Evolutionary conservation across 495 filamentous ascomycete species (phyloP).

Genomic region (Penicillium atrosanguineum): DNA sequence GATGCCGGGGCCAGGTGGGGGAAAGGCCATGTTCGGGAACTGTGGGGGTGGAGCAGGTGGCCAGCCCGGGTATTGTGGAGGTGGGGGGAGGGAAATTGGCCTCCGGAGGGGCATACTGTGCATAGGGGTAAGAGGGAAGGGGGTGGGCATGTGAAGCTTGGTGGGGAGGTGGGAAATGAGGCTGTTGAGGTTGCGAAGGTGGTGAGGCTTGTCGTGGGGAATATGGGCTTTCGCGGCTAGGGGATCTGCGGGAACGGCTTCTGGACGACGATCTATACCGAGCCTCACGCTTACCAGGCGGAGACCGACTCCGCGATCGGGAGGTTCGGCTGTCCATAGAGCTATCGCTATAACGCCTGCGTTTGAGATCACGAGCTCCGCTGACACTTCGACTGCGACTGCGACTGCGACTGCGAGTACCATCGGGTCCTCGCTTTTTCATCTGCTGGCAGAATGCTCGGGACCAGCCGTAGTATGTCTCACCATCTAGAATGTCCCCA

Average conservation of each 20-base stretch:
- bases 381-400: slow-evolving; percentile 34
- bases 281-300: slow-evolving; percentile 1
- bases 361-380: slow-evolving; percentile 34
- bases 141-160: slow-evolving; percentile 23
- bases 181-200: slow-evolving; percentile 12
- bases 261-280: slow-evolving; percentile 16
- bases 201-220: slow-evolving; percentile 36
- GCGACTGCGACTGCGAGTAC: slow-evolving; percentile 23
- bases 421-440: slow-evolving; percentile 53
- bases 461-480: slow-evolving; percentile 88
- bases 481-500: slow-evolving; percentile 57
- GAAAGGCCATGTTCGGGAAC: slow-evolving; percentile 20
- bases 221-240: slow-evolving; percentile 47
- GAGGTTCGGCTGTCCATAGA: slow-evolving; percentile 28
- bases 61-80: slow-evolving; percentile 53
- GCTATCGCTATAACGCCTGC: slow-evolving; percentile 50
- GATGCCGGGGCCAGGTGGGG: slow-evolving; percentile 19
- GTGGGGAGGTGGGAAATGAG: slow-evolving; percentile 30
- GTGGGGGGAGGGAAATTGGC: slow-evolving; percentile 38
- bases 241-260: slow-evolving; percentile 27
- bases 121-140: slow-evolving; percentile 25
- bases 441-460: slow-evolving; percentile 76
- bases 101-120: slow-evolving; percentile 8
- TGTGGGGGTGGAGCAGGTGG: slow-evolving; percentile 44
- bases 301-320: slow-evolving; percentile 24